Conservation (phyloP, 352 stramenopile species). For the Phytopythium sindhum region DNA sequence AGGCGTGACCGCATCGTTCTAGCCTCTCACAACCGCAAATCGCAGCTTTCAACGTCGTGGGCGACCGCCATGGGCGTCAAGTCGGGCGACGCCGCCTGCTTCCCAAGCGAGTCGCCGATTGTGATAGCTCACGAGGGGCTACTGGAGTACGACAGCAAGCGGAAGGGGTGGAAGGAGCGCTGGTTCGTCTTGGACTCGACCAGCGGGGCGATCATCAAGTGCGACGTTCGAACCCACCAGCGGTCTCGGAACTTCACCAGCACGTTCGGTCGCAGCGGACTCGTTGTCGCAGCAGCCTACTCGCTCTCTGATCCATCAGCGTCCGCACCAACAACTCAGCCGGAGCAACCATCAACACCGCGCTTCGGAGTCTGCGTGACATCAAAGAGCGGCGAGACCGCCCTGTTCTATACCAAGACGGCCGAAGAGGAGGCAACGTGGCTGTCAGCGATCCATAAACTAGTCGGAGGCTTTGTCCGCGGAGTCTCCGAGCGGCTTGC, state of each 20-base stretch:
- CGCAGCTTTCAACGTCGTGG: neutral
- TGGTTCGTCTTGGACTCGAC: conserved; percentile 63
- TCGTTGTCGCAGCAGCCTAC: conserved; percentile 25
- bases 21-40: neutral
- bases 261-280: conserved; percentile 25
- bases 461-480: conserved; percentile 41
- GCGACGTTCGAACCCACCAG: conserved; percentile 23
- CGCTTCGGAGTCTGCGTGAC: conserved; percentile 25
- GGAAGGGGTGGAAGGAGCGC: conserved; percentile 51
- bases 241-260: conserved; percentile 27
- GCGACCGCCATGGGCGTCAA: neutral
- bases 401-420: conserved; percentile 41
- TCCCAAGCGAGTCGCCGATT: neutral
- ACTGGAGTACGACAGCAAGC: conserved; percentile 47
- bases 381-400: conserved; percentile 23
- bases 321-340: conserved; percentile 5
- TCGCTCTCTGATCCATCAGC: conserved; percentile 16
- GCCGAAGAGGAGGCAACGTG: conserved; percentile 40
- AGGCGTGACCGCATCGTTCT: neutral
- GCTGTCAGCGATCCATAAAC: conserved; percentile 36
- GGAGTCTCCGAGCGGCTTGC: conserved; percentile 46
- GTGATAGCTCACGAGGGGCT: conserved; percentile 40
- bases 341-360: neutral
- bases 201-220: conserved; percentile 48
- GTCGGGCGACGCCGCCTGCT: neutral